Percentiles rank a stretch among this genome's conserved stretches.
Evolutionary conservation across 345 rosid genomes (phyloP).

Genomic region (Psidium friedrichsthalianum): DNA sequence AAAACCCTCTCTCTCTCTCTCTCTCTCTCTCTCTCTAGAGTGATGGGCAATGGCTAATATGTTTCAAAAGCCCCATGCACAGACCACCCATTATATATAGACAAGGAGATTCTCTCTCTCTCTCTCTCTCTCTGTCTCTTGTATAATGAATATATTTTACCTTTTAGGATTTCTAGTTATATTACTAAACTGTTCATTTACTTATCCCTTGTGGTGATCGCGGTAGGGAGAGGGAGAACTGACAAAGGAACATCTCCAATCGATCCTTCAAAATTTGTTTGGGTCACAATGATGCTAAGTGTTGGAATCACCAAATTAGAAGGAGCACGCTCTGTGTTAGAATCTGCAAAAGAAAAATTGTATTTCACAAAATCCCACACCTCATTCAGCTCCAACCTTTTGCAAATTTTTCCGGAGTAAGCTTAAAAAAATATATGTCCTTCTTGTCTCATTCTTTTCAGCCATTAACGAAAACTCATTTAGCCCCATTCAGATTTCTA

Average conservation of each 20-base stretch:
- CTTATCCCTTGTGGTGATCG: neutral
- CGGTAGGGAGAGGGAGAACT: neutral
- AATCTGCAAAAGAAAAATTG: neutral
- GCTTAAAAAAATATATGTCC: neutral
- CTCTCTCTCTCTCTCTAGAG: neutral
- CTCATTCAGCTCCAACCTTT: neutral
- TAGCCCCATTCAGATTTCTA: neutral
- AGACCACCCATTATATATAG: neutral
- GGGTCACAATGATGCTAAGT: neutral
- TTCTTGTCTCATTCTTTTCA: neutral
- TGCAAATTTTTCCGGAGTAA: too few species aligned
- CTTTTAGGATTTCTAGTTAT: neutral
- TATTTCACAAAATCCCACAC: neutral
- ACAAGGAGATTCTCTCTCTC: neutral
- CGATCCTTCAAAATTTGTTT: neutral
- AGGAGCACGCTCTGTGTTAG: neutral
- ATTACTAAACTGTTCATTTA: neutral
- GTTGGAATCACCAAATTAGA: neutral
- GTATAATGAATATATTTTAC: neutral
- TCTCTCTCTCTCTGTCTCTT: neutral
- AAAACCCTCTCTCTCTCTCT: neutral
- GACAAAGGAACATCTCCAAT: neutral
- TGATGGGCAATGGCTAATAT: neutral
- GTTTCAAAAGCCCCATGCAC: neutral
- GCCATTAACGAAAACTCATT: neutral